Base-by-base conservation (phyloP, 1,139 yeast genomes). In the Suhomyces yuchorum region DNA sequence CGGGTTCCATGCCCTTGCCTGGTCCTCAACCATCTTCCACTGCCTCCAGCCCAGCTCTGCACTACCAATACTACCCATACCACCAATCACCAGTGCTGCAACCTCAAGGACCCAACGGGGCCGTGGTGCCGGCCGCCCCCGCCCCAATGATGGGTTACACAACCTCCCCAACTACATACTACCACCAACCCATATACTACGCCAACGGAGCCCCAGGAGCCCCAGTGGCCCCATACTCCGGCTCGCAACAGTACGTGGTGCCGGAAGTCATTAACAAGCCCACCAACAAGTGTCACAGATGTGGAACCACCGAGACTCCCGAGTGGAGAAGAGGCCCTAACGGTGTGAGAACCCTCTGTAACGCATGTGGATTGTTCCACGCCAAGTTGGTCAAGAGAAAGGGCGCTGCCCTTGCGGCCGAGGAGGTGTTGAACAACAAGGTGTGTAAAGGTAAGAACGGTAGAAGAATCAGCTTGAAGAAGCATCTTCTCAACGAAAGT, bases 321-420 rank as follows among this genome's bases (percentile, higher is more conserved):
- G 96, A 90, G 68, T 90, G 97, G 96, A 75, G 96, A 55, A 76
- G 91, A 48, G 96, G 96, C 0, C 96, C 96, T 2, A 81, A 82
- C 52, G 97, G 96, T 0, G 87, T 86, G 12, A 74, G 95, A 44
- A 87, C 96, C 0, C 71, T 90, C 50, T 90, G 96, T 66, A 90
- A 90, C 65, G 96, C 96, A 0, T 90, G 97, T 68, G 97, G 97
- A 0, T 72, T 90, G 43, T 87, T 81, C 63, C 90, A 85, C 65
- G 90, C 93, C 23, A 87, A 87, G 62, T 70, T 86, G 47, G 80
- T 82, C 43, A 84, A 84, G 63, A 73, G 81, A 51, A 82, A 80
- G 56, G 93, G 93, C 2, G 83, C 85, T 32, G 80, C 73, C 1
- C 73, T 75, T 44, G 92, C 93, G 49, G 78, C 84, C 42, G 70